Base-by-base conservation (phyloP, 257 asterid species). In the Cinchona pubescens region DNA sequence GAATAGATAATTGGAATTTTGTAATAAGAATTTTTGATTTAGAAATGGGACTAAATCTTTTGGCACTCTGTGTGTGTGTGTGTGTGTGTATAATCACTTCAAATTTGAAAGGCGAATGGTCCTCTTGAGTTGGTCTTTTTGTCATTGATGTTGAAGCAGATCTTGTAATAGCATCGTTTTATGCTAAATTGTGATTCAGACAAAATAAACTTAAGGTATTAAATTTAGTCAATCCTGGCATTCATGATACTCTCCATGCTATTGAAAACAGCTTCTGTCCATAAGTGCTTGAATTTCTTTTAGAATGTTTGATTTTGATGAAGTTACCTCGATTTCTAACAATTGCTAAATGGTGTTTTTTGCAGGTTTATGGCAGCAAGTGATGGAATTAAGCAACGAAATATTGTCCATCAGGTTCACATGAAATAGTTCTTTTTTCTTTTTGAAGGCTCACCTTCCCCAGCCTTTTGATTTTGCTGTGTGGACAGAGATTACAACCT, bases 301-400 rank as follows among this genome's bases (percentile, higher is more conserved):
- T 18, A 4, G 59, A 51, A 51, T 49, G 0, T 18, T 51, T 51
- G 4, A 2, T 51, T 51, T 51, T 0, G 1, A 19, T n/a, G 16
- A 48, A 0, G 12, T 12, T 46, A 46, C 15, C 4, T 46, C 15
- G 15, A 0, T 16, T 15, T 19, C 45, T 73, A 38, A 15, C 46
- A 43, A 7, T 2, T 63, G n/a, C 64, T 62, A 34, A 35, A 32
- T 46, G 49, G 21, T 72, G 19, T 12, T 71, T 61, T 51, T 43
- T 78, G 43, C 19, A 95, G 99, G 84, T 92, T 87, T 80, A 76
- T 95, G 96, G 84, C 96, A 38, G 96, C 96, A 56, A 82, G 92
- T 81, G 98, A 92, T 85, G 98, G 98, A 76, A 83, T 94, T 72
- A 85, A 80, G 83, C 86, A 91, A 78, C 86, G 88, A 59, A 79